These are phyloP conservation scores for Syzygium aromaticum DNA, from an alignment of 345 rosid genomes.

Conservation along the genomic window DNA sequence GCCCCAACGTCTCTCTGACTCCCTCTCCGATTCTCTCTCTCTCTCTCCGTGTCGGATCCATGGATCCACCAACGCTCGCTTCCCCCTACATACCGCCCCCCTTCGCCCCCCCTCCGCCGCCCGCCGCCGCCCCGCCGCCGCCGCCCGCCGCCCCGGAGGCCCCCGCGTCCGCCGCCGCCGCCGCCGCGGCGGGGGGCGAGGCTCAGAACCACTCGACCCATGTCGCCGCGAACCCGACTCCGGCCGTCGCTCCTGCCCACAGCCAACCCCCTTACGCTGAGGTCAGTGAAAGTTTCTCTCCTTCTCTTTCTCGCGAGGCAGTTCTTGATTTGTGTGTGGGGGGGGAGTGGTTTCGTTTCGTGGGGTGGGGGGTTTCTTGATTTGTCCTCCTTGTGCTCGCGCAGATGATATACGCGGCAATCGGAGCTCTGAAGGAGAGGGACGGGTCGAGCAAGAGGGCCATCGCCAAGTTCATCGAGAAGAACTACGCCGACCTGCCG, in stretches of 20 bases:
- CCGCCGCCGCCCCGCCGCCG: neutral
- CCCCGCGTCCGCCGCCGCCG: neutral
- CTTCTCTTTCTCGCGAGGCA: neutral
- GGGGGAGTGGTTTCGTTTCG: neutral
- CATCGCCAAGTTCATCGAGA: constrained; percentile 60
- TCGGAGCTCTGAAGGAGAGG: constrained; percentile 49
- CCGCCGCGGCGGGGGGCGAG: neutral
- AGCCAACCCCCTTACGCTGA: constrained; percentile 19
- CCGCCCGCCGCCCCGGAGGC: neutral
- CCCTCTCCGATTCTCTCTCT: neutral
- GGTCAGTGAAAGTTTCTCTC: neutral
- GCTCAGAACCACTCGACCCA: neutral
- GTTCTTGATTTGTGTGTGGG: neutral
- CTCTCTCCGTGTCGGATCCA: neutral
- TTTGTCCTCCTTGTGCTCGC: neutral
- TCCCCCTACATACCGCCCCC: neutral
- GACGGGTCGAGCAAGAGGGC: constrained; percentile 78
- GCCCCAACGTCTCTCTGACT: neutral
- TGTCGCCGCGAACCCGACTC: neutral
- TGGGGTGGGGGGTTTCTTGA: neutral
- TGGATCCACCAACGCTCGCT: constrained; percentile 1
- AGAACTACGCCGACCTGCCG: constrained; percentile 33
- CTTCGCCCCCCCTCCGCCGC: neutral
- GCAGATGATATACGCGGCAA: constrained; percentile 74
- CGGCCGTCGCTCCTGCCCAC: neutral